phyloP scores from a whole-genome alignment of 352 stramenopile genomes.

The Pythium graminicola region DNA sequence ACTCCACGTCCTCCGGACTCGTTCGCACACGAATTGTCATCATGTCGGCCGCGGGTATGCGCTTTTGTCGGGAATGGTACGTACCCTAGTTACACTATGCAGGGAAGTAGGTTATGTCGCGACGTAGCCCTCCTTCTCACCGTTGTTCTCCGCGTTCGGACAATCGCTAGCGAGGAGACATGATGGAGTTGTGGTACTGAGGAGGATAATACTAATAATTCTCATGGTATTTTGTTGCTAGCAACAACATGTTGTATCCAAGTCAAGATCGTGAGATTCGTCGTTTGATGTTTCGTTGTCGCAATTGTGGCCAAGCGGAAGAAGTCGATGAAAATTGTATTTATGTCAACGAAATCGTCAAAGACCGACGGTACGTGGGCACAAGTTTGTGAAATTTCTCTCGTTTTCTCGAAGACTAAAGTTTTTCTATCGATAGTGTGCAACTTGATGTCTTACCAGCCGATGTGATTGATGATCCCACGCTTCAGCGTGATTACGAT shows the following conservation, averaged over 20 bases:
- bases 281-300: constrained; percentile 79
- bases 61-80: constrained; percentile 85
- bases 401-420: not conserved
- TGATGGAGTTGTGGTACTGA: too few species aligned
- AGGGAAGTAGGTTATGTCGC: not conserved
- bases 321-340: constrained; percentile 88
- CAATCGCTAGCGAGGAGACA: too few species aligned
- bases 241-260: constrained; percentile 90
- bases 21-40: constrained; percentile 10
- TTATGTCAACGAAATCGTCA: constrained; percentile 88
- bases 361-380: constrained; percentile 66
- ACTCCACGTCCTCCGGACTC: constrained; percentile 5
- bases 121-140: not conserved
- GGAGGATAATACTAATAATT: not conserved
- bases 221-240: constrained; percentile 15
- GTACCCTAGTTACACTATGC: constrained; percentile 12
- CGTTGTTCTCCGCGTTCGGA: too few species aligned
- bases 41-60: constrained; percentile 80
- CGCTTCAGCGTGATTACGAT: constrained; percentile 83
- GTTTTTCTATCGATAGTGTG: constrained; percentile 32
- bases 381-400: not conserved
- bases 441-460: constrained; percentile 80
- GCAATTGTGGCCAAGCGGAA: constrained; percentile 82
- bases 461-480: constrained; percentile 85
- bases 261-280: constrained; percentile 83